Conservation (phyloP, 495 filamentous ascomycete species). For the Xylaria grammica region DNA sequence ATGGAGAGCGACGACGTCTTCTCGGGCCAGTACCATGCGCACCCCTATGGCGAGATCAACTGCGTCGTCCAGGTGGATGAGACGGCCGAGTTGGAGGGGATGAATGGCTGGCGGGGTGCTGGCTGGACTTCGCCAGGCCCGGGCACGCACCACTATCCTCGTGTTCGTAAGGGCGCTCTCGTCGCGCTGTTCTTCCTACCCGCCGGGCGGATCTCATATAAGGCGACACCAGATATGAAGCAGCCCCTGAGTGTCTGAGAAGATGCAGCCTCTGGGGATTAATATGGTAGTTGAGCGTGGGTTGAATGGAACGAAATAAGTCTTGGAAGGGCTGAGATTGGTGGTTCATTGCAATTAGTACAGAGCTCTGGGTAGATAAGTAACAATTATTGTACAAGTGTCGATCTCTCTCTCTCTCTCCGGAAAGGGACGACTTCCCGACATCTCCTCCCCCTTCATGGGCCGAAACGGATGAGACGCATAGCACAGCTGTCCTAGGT, state of each 20-base stretch:
- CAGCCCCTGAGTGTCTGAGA: slow-evolving; percentile 38
- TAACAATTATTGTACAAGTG: slow-evolving; percentile 13
- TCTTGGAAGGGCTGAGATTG: not conserved
- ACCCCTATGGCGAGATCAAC: slow-evolving; percentile 57
- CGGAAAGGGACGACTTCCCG: not conserved
- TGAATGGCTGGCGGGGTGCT: slow-evolving; percentile 52
- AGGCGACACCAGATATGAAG: slow-evolving; percentile 38
- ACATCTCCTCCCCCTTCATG: not conserved
- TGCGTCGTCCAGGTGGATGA: slow-evolving; percentile 52
- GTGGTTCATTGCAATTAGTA: slow-evolving; percentile 6
- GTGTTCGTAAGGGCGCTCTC: slow-evolving; percentile 43
- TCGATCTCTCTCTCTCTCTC: not conserved
- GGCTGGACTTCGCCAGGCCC: slow-evolving; percentile 51
- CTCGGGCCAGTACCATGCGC: slow-evolving; percentile 51
- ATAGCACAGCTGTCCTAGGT: not conserved
- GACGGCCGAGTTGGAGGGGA: slow-evolving; percentile 47
- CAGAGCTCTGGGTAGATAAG: not conserved
- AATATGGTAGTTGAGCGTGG: not conserved
- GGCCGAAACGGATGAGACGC: not conserved
- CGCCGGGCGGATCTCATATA: slow-evolving; percentile 48
- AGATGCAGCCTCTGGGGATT: not conserved
- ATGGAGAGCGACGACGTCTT: slow-evolving; percentile 49
- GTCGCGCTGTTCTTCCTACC: slow-evolving; percentile 53
- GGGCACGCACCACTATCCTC: slow-evolving; percentile 53
- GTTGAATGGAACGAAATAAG: not conserved